phyloP scores from a whole-genome alignment of 352 stramenopile species.

The Paralagenidium karlingii region DNA sequence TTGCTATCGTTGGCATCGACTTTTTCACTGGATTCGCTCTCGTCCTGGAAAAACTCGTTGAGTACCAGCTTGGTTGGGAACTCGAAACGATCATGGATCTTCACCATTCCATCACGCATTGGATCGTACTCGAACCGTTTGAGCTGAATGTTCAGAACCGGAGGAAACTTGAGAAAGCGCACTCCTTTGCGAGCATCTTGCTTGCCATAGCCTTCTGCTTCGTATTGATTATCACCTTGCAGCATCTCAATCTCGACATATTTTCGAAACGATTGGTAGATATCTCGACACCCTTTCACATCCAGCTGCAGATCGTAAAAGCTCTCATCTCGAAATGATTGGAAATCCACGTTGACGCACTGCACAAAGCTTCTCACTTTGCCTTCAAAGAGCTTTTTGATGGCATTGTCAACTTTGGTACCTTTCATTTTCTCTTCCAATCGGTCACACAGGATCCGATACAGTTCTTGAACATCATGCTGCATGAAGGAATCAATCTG shows the following conservation, averaged over 20 bases:
- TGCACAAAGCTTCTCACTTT: constrained; percentile 85
- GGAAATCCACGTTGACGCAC: constrained; percentile 85
- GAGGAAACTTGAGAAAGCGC: constrained; percentile 74
- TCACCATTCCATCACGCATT: constrained; percentile 79
- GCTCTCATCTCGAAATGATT: constrained; percentile 78
- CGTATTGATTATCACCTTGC: constrained; percentile 91
- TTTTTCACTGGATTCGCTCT: constrained; percentile 3
- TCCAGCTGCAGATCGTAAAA: constrained; percentile 91
- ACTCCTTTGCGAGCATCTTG: constrained; percentile 86
- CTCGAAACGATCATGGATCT: constrained; percentile 83
- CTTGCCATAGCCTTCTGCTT: constrained; percentile 78
- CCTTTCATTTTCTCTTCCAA: constrained; percentile 90
- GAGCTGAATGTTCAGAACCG: constrained; percentile 87
- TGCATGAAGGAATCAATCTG: constrained; percentile 87
- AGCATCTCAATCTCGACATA: constrained; percentile 90
- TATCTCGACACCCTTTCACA: constrained; percentile 84
- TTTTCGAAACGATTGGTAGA: constrained; percentile 85
- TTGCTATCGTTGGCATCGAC: neutral
- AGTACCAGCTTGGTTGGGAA: constrained; percentile 68
- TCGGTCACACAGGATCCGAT: constrained; percentile 85
- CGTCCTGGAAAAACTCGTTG: constrained; percentile 39
- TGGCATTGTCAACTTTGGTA: constrained; percentile 63
- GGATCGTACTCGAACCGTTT: constrained; percentile 86
- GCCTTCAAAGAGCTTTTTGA: constrained; percentile 84
- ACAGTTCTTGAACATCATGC: constrained; percentile 88